Evolutionary conservation across 106 monocot species (phyloP).

Genomic region (Iris macrosiphon): DNA sequence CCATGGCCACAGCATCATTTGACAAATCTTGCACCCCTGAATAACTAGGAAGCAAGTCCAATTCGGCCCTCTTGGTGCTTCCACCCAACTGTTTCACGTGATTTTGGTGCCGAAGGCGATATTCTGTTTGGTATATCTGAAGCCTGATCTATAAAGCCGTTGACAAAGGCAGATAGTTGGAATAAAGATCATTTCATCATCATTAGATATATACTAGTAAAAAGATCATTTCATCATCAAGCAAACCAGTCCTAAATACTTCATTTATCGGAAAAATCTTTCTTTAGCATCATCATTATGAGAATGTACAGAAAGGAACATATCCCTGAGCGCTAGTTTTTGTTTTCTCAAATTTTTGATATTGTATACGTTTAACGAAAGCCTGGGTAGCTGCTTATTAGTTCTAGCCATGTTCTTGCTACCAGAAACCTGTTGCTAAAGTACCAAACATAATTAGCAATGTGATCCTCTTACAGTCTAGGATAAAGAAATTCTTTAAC

Average conservation of each 20-base stretch:
- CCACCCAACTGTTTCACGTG: slow-evolving; percentile 3
- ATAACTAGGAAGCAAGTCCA: background rate
- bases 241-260: too few relatives aligned
- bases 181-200: too few relatives aligned
- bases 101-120: slow-evolving; percentile 4
- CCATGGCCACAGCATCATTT: slow-evolving; percentile 17
- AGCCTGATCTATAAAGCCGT: slow-evolving; percentile 10
- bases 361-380: slow-evolving; percentile 40
- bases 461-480: too few relatives aligned
- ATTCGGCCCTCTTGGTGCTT: slow-evolving; percentile 6
- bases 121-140: slow-evolving; percentile 5
- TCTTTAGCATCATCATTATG: too few relatives aligned
- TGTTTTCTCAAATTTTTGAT: slow-evolving; percentile 36
- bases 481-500: too few relatives aligned
- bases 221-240: too few relatives aligned
- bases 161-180: slow-evolving; percentile 31
- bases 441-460: too few relatives aligned
- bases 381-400: slow-evolving; percentile 32
- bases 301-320: slow-evolving; percentile 27
- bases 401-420: slow-evolving; percentile 37
- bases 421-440: slow-evolving; percentile 30
- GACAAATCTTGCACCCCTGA: slow-evolving; percentile 1
- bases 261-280: too few relatives aligned
- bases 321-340: slow-evolving; percentile 47
- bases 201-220: too few relatives aligned